Evolutionary conservation across 1,284 basidiomycete species (phyloP).

Genomic region (Trametes polyzona): DNA sequence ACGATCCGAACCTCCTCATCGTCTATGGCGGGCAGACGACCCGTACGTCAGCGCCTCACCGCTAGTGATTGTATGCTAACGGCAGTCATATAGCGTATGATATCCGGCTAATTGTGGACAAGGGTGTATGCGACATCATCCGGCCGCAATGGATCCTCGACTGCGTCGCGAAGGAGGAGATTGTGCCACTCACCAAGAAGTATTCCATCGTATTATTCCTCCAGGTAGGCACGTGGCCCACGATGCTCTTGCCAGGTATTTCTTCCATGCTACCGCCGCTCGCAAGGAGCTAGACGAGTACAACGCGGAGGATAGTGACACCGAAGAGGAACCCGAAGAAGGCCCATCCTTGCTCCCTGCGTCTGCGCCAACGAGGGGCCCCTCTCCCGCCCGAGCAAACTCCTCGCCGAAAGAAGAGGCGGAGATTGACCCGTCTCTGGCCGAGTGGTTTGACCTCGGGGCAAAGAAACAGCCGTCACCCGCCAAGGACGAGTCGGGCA

Average conservation of each 20-base stretch:
- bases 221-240: neutral
- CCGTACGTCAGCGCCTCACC: slow-evolving; percentile 47
- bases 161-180: slow-evolving; percentile 62
- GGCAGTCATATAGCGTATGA: slow-evolving; percentile 58
- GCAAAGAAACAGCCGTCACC: slow-evolving; percentile 14
- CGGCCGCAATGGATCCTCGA: slow-evolving; percentile 82
- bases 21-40: slow-evolving; percentile 69
- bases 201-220: slow-evolving; percentile 38
- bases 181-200: slow-evolving; percentile 70
- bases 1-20: slow-evolving; percentile 51
- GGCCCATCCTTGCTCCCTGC: slow-evolving; percentile 11
- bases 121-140: slow-evolving; percentile 70
- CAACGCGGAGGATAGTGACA: slow-evolving; percentile 35
- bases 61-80: neutral
- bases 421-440: slow-evolving; percentile 47
- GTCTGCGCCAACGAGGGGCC: slow-evolving; percentile 5
- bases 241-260: slow-evolving; percentile 53
- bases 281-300: slow-evolving; percentile 39
- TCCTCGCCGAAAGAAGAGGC: slow-evolving; percentile 29
- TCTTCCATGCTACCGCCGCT: slow-evolving; percentile 66
- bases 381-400: slow-evolving; percentile 24
- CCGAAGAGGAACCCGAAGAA: slow-evolving; percentile 25
- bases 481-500: slow-evolving; percentile 42
- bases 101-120: slow-evolving; percentile 65
- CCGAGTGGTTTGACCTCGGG: slow-evolving; percentile 69